A percentile compares a stretch with the other conserved stretches of the same genome.
phyloP scores from a whole-genome alignment of 2,329 filamentous ascomycete species.

The Neofusicoccum laricinum region DNA sequence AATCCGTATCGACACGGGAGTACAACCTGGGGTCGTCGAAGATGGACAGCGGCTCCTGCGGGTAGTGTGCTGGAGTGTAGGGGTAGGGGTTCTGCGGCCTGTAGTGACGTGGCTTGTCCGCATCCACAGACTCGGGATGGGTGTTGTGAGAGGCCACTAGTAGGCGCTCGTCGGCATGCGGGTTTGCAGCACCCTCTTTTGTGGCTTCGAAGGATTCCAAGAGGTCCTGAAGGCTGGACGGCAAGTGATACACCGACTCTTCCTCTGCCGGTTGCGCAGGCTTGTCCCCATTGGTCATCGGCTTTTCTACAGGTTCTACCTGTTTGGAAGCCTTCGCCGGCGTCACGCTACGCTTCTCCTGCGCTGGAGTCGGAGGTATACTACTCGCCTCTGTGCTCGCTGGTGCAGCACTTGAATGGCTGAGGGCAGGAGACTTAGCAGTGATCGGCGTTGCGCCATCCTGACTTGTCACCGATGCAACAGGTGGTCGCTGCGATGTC shows the following conservation, averaged over 20 bases:
- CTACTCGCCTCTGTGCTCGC: slow-evolving; percentile 39
- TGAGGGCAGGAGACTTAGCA: slow-evolving; percentile 52
- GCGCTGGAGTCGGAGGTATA: slow-evolving; percentile 45
- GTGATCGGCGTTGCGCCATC: slow-evolving; percentile 42
- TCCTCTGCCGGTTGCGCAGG: slow-evolving; percentile 54
- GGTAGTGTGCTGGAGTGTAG: slow-evolving; percentile 76
- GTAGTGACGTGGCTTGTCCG: slow-evolving; percentile 80
- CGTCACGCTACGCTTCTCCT: slow-evolving; percentile 39
- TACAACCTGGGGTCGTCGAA: slow-evolving; percentile 91
- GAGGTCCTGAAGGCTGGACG: slow-evolving; percentile 82
- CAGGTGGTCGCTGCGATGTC: slow-evolving; percentile 27
- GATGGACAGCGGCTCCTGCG: slow-evolving; percentile 85
- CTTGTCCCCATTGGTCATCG: slow-evolving; percentile 52
- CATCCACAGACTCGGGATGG: slow-evolving; percentile 73
- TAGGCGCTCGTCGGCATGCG: slow-evolving; percentile 65
- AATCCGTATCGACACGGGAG: slow-evolving; percentile 86
- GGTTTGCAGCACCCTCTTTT: slow-evolving; percentile 66
- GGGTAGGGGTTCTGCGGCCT: slow-evolving; percentile 75
- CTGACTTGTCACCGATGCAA: slow-evolving; percentile 28
- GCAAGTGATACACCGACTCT: slow-evolving; percentile 90
- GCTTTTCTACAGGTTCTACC: slow-evolving; percentile 22
- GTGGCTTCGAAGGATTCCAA: slow-evolving; percentile 86
- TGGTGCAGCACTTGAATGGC: slow-evolving; percentile 43
- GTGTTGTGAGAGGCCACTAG: slow-evolving; percentile 71
- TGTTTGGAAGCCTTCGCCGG: slow-evolving; percentile 36